Conservation (phyloP, 257 asterid genomes). For the Nicotiana undulata region DNA sequence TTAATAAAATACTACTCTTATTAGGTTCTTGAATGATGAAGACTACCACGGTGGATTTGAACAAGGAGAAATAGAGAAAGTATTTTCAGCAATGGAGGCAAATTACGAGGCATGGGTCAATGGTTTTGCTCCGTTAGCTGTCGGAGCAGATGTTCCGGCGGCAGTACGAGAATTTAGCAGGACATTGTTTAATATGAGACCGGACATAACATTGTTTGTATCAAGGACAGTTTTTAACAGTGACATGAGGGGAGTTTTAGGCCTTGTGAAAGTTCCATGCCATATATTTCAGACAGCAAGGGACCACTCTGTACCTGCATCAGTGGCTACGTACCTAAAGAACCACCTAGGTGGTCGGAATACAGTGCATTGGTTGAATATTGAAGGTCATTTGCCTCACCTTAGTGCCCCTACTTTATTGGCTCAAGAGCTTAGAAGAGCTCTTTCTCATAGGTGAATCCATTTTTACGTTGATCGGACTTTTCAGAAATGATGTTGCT, state of each 20-base stretch:
- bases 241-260: constrained; percentile 67
- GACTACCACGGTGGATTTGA: constrained; percentile 91
- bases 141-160: constrained; percentile 94
- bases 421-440: constrained; percentile 70
- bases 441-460: constrained; percentile 30
- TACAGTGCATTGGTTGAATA: constrained; percentile 55
- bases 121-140: constrained; percentile 90
- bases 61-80: constrained; percentile 52
- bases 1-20: neutral
- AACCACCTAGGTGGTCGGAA: constrained; percentile 73
- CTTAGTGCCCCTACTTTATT: constrained; percentile 78
- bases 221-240: constrained; percentile 61
- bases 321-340: constrained; percentile 68
- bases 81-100: constrained; percentile 79
- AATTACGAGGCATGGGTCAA: constrained; percentile 91
- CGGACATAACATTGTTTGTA: constrained; percentile 79
- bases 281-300: constrained; percentile 72
- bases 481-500: too few species aligned
- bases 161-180: constrained; percentile 82
- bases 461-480: too few species aligned
- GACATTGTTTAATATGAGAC: constrained; percentile 85
- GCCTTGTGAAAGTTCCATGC: constrained; percentile 75
- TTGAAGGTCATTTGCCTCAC: constrained; percentile 87
- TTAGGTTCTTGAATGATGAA: constrained; percentile 63
- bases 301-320: constrained; percentile 77